A percentile compares a stretch with the other conserved stretches of the same genome.
phyloP scores from a whole-genome alignment of 2,329 filamentous ascomycete genomes.

The Phaeomoniella chlamydospora region DNA sequence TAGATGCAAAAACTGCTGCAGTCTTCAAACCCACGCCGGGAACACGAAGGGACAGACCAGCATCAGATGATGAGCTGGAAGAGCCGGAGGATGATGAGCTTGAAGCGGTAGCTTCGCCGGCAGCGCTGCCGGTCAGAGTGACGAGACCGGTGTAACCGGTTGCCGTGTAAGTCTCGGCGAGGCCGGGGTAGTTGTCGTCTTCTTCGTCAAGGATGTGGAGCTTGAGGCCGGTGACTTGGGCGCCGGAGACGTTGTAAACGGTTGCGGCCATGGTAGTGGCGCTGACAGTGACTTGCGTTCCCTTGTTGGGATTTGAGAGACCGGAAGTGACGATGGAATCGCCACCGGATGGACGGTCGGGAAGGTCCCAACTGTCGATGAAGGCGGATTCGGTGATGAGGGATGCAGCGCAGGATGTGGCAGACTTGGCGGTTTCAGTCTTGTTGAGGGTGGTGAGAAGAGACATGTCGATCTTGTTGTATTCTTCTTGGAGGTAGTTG shows the following conservation, averaged over 20 bases:
- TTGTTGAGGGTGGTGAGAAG: constrained; percentile 50
- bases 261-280: constrained; percentile 39
- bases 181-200: constrained; percentile 41
- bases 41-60: too few relatives aligned
- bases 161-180: constrained; percentile 17
- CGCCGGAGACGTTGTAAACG: constrained; percentile 42
- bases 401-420: constrained; percentile 49
- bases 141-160: constrained; percentile 11
- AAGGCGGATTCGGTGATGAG: constrained; percentile 54
- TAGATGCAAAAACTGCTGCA: too few relatives aligned
- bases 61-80: too few relatives aligned
- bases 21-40: too few relatives aligned
- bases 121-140: too few relatives aligned
- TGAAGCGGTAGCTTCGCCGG: too few relatives aligned
- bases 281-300: constrained; percentile 48
- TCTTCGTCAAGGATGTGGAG: constrained; percentile 39
- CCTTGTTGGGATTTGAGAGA: constrained; percentile 47
- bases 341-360: constrained; percentile 50
- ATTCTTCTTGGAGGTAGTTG: constrained; percentile 61
- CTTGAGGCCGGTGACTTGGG: constrained; percentile 46
- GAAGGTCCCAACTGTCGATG: constrained; percentile 66
- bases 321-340: constrained; percentile 63
- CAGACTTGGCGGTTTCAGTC: constrained; percentile 34
- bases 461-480: constrained; percentile 57
- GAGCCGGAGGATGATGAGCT: too few relatives aligned